A percentile compares a stretch with the other conserved stretches of the same genome.
Conservation (phyloP, 1,139 yeast genomes). For the Suhomyces bolitotheri region DNA sequence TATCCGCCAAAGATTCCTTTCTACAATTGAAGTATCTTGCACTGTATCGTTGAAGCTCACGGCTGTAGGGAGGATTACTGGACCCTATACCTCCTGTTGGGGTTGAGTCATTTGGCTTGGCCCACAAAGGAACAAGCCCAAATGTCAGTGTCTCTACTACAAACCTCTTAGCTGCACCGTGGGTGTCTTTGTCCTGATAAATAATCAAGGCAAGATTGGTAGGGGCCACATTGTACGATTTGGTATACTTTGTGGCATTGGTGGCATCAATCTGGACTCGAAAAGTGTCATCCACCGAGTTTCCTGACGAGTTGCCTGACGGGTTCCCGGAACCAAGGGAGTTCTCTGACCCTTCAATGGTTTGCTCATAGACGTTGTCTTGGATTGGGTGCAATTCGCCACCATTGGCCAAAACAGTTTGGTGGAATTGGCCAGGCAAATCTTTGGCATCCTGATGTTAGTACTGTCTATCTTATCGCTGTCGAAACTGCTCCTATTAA, state of each 20-base stretch:
- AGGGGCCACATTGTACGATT: constrained; percentile 45
- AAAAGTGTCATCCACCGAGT: not conserved
- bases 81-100: constrained; percentile 20
- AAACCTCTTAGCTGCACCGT: constrained; percentile 18
- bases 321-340: not conserved
- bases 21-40: constrained; percentile 61
- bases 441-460: constrained; percentile 30
- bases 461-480: constrained; percentile 1
- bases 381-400: constrained; percentile 9
- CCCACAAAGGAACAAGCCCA: constrained; percentile 47
- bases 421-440: constrained; percentile 33
- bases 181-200: constrained; percentile 20
- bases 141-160: constrained; percentile 42
- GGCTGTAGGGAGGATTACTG: constrained; percentile 20
- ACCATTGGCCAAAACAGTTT: constrained; percentile 20
- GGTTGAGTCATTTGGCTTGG: constrained; percentile 35
- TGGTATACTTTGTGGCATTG: constrained; percentile 18
- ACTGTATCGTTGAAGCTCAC: constrained; percentile 34
- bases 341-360: constrained; percentile 10
- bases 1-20: constrained; percentile 50
- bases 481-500: not conserved
- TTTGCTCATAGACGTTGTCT: constrained; percentile 10
- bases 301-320: not conserved
- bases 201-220: constrained; percentile 39
- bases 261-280: constrained; percentile 14